Conservation (phyloP, 1,139 yeast genomes). For the Blastobotrys serpentis region DNA sequence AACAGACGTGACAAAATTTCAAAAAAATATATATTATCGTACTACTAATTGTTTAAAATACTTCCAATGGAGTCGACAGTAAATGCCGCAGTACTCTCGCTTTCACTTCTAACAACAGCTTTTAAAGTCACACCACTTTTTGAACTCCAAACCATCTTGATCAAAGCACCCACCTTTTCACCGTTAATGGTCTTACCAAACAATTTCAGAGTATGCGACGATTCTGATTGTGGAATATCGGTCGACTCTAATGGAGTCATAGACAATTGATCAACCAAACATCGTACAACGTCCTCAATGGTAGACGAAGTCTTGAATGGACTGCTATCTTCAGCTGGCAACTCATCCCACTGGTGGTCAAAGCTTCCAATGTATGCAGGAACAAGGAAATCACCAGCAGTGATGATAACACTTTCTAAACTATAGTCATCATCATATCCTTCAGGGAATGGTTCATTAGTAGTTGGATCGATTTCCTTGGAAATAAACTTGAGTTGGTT, state of each 20-base stretch:
- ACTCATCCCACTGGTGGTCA: conserved; percentile 69
- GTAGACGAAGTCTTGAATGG: conserved; percentile 53
- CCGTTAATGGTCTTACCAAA: conserved; percentile 81
- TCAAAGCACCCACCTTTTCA: conserved; percentile 62
- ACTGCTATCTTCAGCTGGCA: conserved; percentile 53
- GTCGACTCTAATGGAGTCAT: conserved; percentile 81
- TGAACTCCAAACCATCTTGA: conserved; percentile 71
- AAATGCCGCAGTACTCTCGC: conserved; percentile 36
- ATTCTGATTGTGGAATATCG: conserved; percentile 60
- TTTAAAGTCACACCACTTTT: conserved; percentile 77
- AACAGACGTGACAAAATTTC: too few relatives aligned
- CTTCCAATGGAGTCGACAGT: conserved; percentile 35
- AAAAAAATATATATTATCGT: conserved; percentile 2
- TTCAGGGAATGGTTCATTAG: conserved; percentile 72
- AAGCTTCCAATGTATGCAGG: conserved; percentile 83
- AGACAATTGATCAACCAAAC: conserved; percentile 44
- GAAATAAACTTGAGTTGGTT: conserved; percentile 73
- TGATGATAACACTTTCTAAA: conserved; percentile 73
- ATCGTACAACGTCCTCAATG: conserved; percentile 50
- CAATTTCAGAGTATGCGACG: conserved; percentile 70
- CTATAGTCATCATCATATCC: conserved; percentile 95
- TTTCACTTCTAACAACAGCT: conserved; percentile 67
- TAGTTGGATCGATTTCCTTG: conserved; percentile 75
- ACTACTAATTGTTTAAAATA: conserved; percentile 4
- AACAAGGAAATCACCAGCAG: conserved; percentile 77